A percentile compares a stretch with the other conserved stretches of the same genome.
Conservation (phyloP, 129 eudicot species). For the Artemisia tridentata region DNA sequence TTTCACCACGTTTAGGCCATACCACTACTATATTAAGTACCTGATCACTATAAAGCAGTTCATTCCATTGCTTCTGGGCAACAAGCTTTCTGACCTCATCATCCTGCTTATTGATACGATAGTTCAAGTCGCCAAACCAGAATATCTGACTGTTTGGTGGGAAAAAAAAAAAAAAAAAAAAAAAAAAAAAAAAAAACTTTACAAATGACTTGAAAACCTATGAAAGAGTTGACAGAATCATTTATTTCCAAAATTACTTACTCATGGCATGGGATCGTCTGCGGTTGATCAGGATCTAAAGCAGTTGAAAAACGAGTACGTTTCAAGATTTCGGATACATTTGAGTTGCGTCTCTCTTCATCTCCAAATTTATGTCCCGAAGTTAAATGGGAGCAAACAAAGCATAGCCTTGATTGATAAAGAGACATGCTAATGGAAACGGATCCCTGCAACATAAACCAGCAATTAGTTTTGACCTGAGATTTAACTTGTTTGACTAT, state of each 20-base stretch:
- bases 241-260: slow-evolving; percentile 37
- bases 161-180: background rate
- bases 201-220: slow-evolving; percentile 9
- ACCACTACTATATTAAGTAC: slow-evolving; percentile 26
- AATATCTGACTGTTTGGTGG: slow-evolving; percentile 73
- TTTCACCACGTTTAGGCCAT: background rate
- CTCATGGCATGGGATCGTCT: slow-evolving; percentile 93
- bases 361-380: slow-evolving; percentile 90
- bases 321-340: slow-evolving; percentile 75
- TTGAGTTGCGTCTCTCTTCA: slow-evolving; percentile 82
- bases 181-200: slow-evolving; percentile 7
- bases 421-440: slow-evolving; percentile 96
- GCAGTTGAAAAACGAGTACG: slow-evolving; percentile 86
- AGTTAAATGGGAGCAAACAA: slow-evolving; percentile 91
- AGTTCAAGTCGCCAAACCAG: slow-evolving; percentile 99
- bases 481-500: background rate
- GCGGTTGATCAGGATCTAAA: slow-evolving; percentile 66
- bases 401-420: slow-evolving; percentile 80
- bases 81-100: slow-evolving; percentile 78
- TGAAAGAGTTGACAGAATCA: background rate
- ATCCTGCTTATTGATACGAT: slow-evolving; percentile 86
- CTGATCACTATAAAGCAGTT: slow-evolving; percentile 81
- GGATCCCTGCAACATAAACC: slow-evolving; percentile 61
- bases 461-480: background rate
- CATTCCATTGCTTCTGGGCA: slow-evolving; percentile 65